Base-by-base conservation (phyloP, 352 stramenopile species). In the Phytophthora palmivora region DNA sequence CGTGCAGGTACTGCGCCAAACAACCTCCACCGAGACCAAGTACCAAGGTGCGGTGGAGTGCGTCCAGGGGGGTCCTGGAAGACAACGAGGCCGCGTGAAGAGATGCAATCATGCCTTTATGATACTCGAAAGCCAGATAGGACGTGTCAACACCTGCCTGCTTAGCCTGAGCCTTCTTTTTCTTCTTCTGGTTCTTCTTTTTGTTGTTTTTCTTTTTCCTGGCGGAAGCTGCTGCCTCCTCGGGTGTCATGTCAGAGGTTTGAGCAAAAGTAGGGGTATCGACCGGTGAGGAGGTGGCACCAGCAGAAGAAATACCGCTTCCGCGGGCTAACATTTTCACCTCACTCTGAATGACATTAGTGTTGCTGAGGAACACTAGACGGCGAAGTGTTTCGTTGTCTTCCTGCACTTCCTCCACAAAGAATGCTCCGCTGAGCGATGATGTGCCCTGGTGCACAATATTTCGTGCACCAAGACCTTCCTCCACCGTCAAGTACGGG, bases 331-430 rank as follows among this genome's bases (percentile, higher is more conserved):
- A 21, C 33, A 93, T 54, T 36, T 76, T 71, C 16, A 90, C 84
- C 39, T 94, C 85, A 56, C 78, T 92, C 60, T 94, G 85, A 39
- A 94, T 90, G 30, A 88, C 75, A 49, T 88, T 87, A 5, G 68
- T 80, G 52, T 91, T 92, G 47, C 66, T 79, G 32, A 87, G 67
- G 43, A 94, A 94, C 11, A 94, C 74, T 24, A 94, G 68, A n/a
- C 86, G 79, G 15, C 85, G 81, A 26, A 82, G 59, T 9, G 48
- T 68, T 16, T 87, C 63, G 51, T 49, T 59, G 28, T 85, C 70
- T 21, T 84, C 75, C 21, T 72, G 56, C 45, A 93, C 82, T 21
- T 93, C 74, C 55, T 93, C 84, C 50, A 93, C 74, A 30, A 90
- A 86, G 59, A 87, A 91, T 15, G 79, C 75, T 30, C 84, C 82